A percentile compares a stretch with the other conserved stretches of the same genome.
phyloP scores from a whole-genome alignment of 2,329 filamentous ascomycete species.

The Penicillium sp. region DNA sequence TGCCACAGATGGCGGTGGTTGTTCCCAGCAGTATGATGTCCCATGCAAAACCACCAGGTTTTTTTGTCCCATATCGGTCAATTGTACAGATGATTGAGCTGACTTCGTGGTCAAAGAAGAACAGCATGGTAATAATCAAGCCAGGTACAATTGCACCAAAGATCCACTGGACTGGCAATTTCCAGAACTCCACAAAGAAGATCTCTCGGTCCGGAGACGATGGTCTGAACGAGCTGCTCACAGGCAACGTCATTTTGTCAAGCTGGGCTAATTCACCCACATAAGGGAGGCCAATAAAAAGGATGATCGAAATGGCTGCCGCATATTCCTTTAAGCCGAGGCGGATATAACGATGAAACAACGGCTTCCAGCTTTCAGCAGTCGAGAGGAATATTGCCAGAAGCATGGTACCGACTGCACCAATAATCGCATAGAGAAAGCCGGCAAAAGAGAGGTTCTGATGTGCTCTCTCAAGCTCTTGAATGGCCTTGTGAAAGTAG shows the following conservation, averaged over 20 bases:
- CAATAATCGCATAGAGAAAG: slow-evolving; percentile 61
- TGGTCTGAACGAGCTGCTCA: slow-evolving; percentile 53
- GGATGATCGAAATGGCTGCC: slow-evolving; percentile 59
- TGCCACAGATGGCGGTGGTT: slow-evolving; percentile 59
- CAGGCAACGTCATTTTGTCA: slow-evolving; percentile 54
- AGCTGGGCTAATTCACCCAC: slow-evolving; percentile 54
- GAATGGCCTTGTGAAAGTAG: slow-evolving; percentile 62
- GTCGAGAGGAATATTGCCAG: slow-evolving; percentile 57
- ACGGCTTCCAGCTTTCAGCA: slow-evolving; percentile 55
- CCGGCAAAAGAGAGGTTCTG: slow-evolving; percentile 53
- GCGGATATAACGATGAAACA: slow-evolving; percentile 57
- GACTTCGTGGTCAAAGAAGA: slow-evolving; percentile 66
- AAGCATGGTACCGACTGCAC: slow-evolving; percentile 58
- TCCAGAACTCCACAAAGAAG: slow-evolving; percentile 61
- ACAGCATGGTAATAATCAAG: slow-evolving; percentile 58
- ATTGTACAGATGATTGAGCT: slow-evolving; percentile 63
- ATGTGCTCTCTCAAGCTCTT: slow-evolving; percentile 58
- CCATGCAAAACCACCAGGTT: slow-evolving; percentile 60
- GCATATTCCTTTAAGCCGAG: slow-evolving; percentile 59
- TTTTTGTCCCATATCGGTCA: slow-evolving; percentile 54
- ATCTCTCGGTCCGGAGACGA: slow-evolving; percentile 49
- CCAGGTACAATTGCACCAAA: slow-evolving; percentile 58
- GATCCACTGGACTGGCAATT: slow-evolving; percentile 54
- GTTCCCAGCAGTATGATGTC: slow-evolving; percentile 57
- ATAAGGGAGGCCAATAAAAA: slow-evolving; percentile 60